Percentiles rank a stretch among this genome's conserved stretches.
Evolutionary conservation across 139 green algal genomes (phyloP).

Genomic region (Chlamydomonas sp.): DNA sequence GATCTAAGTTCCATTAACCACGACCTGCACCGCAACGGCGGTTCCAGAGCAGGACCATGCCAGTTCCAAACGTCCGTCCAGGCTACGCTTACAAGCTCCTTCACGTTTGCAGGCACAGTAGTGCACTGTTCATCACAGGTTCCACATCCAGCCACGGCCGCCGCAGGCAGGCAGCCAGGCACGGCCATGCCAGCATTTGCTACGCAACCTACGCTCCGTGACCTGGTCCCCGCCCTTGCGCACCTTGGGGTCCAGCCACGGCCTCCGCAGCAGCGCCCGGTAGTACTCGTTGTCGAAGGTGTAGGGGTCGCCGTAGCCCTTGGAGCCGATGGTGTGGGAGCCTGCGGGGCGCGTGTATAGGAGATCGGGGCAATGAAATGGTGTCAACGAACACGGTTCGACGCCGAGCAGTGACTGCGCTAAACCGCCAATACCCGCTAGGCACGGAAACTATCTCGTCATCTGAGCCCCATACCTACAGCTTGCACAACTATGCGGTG

Average conservation of each 20-base stretch:
- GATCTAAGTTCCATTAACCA: too few relatives aligned
- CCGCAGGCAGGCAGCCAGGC: background rate
- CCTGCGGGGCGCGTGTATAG: background rate
- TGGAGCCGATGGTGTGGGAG: conserved; percentile 67
- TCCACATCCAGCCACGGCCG: too few relatives aligned
- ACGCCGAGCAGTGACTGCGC: background rate
- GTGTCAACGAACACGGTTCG: background rate
- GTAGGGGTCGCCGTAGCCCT: conserved; percentile 91
- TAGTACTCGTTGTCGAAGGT: conserved; percentile 97
- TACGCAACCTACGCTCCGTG: conserved; percentile 1
- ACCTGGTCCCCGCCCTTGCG: background rate
- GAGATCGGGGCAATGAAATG: background rate
- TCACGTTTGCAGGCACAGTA: too few relatives aligned
- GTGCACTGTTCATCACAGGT: too few relatives aligned
- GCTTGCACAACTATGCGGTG: too few relatives aligned
- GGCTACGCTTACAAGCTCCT: too few relatives aligned
- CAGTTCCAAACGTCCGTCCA: too few relatives aligned
- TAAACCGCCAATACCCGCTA: too few relatives aligned
- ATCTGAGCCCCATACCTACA: too few relatives aligned
- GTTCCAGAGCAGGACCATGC: too few relatives aligned
- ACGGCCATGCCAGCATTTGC: background rate
- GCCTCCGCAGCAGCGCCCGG: conserved; percentile 75
- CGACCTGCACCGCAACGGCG: too few relatives aligned
- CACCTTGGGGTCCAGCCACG: conserved; percentile 64
- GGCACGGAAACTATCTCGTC: too few relatives aligned